Evolutionary conservation across 2,329 filamentous ascomycete species (phyloP).

Genomic region (Fusarium sp.): DNA sequence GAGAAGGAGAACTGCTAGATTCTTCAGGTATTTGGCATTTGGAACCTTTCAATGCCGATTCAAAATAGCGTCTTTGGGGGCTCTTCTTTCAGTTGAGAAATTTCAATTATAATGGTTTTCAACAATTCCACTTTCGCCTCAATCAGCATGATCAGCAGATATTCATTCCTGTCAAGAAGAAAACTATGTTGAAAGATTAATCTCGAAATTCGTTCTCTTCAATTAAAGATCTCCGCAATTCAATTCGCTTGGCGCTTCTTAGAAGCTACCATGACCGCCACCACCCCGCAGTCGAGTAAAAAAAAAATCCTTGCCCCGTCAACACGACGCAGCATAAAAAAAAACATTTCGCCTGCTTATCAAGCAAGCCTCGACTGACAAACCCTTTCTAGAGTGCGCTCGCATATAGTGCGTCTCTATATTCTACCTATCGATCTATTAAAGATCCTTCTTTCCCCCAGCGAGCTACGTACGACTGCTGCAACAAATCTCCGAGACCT

Average conservation of each 20-base stretch:
- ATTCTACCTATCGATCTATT: not conserved
- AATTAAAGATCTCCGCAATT: not conserved
- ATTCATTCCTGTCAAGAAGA: not conserved
- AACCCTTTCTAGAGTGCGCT: conserved; percentile 7
- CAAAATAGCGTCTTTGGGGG: not conserved
- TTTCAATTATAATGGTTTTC: not conserved
- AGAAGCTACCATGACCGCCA: conserved; percentile 27
- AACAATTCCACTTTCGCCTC: not conserved
- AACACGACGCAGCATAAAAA: conserved; percentile 33
- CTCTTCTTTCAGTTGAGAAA: not conserved
- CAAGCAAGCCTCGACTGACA: conserved; percentile 41
- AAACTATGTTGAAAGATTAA: not conserved
- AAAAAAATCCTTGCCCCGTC: conserved; percentile 39
- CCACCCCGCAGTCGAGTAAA: conserved; percentile 40
- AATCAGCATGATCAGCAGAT: not conserved
- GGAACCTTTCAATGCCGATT: not conserved
- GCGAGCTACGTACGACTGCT: not conserved
- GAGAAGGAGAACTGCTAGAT: not conserved
- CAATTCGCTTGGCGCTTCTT: not conserved
- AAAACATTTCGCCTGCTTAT: conserved; percentile 39
- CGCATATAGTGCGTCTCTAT: not conserved
- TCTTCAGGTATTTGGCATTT: not conserved
- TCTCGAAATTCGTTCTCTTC: too few relatives aligned
- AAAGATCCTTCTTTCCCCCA: not conserved
- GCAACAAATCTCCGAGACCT: not conserved